Evolutionary conservation across 768 basidiomycete species (phyloP).

Genomic region (Tephrocybe sp.): DNA sequence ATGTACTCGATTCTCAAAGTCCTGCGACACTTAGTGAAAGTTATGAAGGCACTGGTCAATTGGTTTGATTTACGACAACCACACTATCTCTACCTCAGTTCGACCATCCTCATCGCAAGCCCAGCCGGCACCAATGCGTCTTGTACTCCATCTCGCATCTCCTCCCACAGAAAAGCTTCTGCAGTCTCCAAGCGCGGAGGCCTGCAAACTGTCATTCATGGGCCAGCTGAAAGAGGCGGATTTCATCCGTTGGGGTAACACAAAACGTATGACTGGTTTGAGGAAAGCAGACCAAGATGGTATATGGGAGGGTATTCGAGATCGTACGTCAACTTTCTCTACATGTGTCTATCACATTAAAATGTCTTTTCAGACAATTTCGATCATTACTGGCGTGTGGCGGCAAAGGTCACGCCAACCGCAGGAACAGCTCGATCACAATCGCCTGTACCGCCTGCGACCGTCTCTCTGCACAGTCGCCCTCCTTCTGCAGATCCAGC

Average conservation of each 20-base stretch:
- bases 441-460: constrained; percentile 54
- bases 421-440: constrained; percentile 60
- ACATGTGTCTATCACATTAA: not conserved
- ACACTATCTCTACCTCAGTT: constrained; percentile 62
- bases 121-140: constrained; percentile 57
- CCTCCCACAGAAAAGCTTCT: constrained; percentile 88
- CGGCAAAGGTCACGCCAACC: constrained; percentile 88
- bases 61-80: constrained; percentile 89
- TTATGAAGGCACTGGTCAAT: constrained; percentile 94
- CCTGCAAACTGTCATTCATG: constrained; percentile 94
- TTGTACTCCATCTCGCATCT: constrained; percentile 84
- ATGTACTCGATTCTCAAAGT: not conserved
- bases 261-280: constrained; percentile 88
- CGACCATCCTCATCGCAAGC: constrained; percentile 46
- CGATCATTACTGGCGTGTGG: constrained; percentile 92
- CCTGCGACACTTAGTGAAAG: constrained; percentile 7
- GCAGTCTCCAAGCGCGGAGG: constrained; percentile 75
- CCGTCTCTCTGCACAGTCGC: constrained; percentile 62
- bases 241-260: constrained; percentile 95
- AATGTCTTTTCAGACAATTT: constrained; percentile 73
- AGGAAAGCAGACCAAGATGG: constrained; percentile 93
- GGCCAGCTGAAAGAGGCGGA: constrained; percentile 96
- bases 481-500: constrained; percentile 64
- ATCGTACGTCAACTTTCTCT: constrained; percentile 61
- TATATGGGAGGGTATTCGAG: constrained; percentile 95